These are phyloP conservation scores for Beverwykella pulmonaria DNA, from an alignment of 495 filamentous ascomycete genomes.

Conservation along the genomic window DNA sequence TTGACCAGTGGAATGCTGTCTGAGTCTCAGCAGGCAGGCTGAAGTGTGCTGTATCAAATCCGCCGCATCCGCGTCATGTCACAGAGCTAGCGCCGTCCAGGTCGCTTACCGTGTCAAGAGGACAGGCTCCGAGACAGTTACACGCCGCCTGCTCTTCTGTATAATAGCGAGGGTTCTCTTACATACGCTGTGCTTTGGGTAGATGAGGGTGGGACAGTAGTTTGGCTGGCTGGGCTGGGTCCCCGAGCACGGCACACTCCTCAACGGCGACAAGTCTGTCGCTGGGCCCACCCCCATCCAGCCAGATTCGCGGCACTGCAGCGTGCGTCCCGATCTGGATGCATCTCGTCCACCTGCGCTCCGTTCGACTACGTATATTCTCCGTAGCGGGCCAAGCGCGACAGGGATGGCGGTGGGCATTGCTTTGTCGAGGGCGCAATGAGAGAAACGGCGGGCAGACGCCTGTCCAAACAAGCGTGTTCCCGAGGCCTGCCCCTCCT, in stretches of 20 bases:
- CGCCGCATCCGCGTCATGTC: neutral
- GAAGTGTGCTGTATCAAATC: neutral
- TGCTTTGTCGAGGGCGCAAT: constrained; percentile 9
- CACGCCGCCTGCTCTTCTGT: neutral
- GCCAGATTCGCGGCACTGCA: constrained; percentile 4
- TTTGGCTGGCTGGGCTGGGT: neutral
- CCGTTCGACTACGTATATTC: constrained; percentile 21
- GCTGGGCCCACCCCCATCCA: neutral
- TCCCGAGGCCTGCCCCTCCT: too few relatives aligned
- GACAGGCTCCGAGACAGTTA: neutral
- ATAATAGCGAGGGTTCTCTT: neutral
- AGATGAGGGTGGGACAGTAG: too few relatives aligned
- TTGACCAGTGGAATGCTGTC: too few relatives aligned
- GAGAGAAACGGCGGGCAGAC: neutral
- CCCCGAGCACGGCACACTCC: too few relatives aligned
- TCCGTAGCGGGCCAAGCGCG: constrained; percentile 34
- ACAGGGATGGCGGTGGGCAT: constrained; percentile 13
- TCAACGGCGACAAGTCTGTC: too few relatives aligned
- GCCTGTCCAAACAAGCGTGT: neutral
- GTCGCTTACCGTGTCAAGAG: neutral
- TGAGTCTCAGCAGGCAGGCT: too few relatives aligned
- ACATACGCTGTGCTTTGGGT: neutral
- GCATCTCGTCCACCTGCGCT: constrained; percentile 17
- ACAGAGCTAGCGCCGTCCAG: neutral
- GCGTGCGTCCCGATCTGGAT: constrained; percentile 19